Evolutionary conservation across 2,329 filamentous ascomycete species (phyloP), one percentile per base, ranked within the genome.

Genomic region (Thelonectria olida): DNA sequence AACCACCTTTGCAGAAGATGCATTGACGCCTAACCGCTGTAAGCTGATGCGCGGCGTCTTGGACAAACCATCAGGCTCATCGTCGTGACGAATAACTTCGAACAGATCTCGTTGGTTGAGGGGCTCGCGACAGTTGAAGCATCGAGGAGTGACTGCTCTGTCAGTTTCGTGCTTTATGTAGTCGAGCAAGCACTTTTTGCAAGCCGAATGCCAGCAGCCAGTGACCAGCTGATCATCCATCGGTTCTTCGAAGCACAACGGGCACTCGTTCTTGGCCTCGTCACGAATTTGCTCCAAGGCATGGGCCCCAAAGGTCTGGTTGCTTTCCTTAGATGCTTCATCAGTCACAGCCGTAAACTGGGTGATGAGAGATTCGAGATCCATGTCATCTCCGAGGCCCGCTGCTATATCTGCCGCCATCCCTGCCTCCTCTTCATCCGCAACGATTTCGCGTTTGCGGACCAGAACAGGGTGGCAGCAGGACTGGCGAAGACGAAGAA

Each of bases 151-250:
- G 50, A 92, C 86, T 42, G 89, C 88, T 60, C 90, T 92, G 67
- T 92, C 89, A 5, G 85, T 90, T 75, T 97, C 91, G 72, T 97
- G 93, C 64, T 91, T 88, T 72, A 99, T 96, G 69, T 93, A 97
- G 68, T 93, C 89, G 2, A 96, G 81, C n/a, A 98, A 80, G 71
- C 96, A 99, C 64, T 92, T 90, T 78, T 96, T 97, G 81, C 96
- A 99, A 1, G 96, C 94, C 31, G 92, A 97, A 76, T 99, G 96
- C 93, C 96, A 99, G 78, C 96, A 99, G 0, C 93, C 92, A 0
- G 96, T 98, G 2, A 99, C 96, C 0, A 92, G 91, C 73, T 97
- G 95, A 54, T 97, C 91, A 39, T 92, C 87, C 93, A 98, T 98
- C 4, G 94, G 93, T 75, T 98, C 96, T 75, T 98, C 95, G 4